These are phyloP conservation scores for Vigna nakashimae DNA, from an alignment of 306 rosid species.

Conservation along the genomic window DNA sequence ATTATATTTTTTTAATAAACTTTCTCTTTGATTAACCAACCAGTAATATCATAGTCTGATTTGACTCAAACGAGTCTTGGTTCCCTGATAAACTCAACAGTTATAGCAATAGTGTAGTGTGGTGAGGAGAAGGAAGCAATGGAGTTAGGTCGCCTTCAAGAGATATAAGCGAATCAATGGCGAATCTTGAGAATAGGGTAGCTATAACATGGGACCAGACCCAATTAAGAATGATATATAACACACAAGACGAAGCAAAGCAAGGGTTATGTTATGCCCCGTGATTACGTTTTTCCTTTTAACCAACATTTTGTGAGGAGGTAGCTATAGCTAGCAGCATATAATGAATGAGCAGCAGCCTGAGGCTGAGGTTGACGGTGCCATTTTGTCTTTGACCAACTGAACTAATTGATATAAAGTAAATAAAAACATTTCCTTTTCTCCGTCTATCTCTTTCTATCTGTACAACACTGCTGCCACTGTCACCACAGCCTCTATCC, in stretches of 20 bases:
- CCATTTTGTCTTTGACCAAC: conserved; percentile 21
- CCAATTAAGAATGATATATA: conserved; percentile 24
- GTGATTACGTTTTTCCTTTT: conserved; percentile 15
- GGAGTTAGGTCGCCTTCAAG: neutral
- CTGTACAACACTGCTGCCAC: conserved; percentile 37
- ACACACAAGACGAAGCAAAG: neutral
- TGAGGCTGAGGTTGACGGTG: too few species aligned
- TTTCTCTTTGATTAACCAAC: too few species aligned
- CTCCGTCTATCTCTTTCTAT: conserved; percentile 29
- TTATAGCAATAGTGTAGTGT: too few species aligned
- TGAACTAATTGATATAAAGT: conserved; percentile 5
- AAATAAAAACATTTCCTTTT: neutral
- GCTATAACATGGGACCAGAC: conserved; percentile 34
- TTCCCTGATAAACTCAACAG: too few species aligned
- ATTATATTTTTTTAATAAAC: too few species aligned
- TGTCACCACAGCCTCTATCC: conserved; percentile 43
- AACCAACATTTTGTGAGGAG: neutral
- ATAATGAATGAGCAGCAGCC: neutral
- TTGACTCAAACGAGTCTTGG: too few species aligned
- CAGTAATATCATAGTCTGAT: too few species aligned
- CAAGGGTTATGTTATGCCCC: neutral
- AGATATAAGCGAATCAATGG: neutral
- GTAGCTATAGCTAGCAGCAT: neutral
- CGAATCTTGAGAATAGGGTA: conserved; percentile 25
- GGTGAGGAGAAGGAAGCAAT: too few species aligned